Evolutionary conservation across 2,329 filamentous ascomycete genomes (phyloP).

Genomic region (Fusarium pseudonygamai): DNA sequence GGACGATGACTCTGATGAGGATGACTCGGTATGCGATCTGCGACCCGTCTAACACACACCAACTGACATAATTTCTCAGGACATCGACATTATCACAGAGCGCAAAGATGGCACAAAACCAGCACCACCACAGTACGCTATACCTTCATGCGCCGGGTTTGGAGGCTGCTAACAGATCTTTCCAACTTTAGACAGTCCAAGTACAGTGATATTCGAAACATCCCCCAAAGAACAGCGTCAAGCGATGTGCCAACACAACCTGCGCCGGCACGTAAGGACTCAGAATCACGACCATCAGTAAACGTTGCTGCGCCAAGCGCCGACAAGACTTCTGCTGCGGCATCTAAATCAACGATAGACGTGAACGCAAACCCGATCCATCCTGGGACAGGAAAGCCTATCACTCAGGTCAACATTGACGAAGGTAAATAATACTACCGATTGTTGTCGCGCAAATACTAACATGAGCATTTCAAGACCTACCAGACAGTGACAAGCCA

Average conservation of each 20-base stretch:
- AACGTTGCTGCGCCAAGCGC: slow-evolving; percentile 55
- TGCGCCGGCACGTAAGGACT: slow-evolving; percentile 58
- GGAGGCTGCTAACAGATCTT: slow-evolving; percentile 9
- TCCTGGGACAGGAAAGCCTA: slow-evolving; percentile 80
- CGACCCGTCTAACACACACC: neutral
- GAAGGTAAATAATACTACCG: slow-evolving; percentile 55
- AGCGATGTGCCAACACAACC: slow-evolving; percentile 61
- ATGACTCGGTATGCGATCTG: slow-evolving; percentile 51
- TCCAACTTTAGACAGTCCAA: slow-evolving; percentile 60
- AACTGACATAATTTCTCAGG: slow-evolving; percentile 51
- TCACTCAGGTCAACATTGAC: slow-evolving; percentile 80
- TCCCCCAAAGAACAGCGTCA: slow-evolving; percentile 67
- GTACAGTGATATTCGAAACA: slow-evolving; percentile 73
- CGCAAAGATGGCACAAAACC: slow-evolving; percentile 71
- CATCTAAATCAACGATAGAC: slow-evolving; percentile 85
- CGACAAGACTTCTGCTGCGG: slow-evolving; percentile 68
- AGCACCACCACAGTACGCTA: slow-evolving; percentile 65
- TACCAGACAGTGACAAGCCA: slow-evolving; percentile 86
- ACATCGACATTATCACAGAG: slow-evolving; percentile 75
- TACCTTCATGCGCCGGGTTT: neutral
- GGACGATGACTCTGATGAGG: slow-evolving; percentile 53
- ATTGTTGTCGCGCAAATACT: neutral
- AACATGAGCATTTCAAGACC: slow-evolving; percentile 54
- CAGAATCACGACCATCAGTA: slow-evolving; percentile 47
- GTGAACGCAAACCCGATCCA: slow-evolving; percentile 85